Evolutionary conservation across 306 rosid species (phyloP).

Genomic region (Ziziphus jujuba): DNA sequence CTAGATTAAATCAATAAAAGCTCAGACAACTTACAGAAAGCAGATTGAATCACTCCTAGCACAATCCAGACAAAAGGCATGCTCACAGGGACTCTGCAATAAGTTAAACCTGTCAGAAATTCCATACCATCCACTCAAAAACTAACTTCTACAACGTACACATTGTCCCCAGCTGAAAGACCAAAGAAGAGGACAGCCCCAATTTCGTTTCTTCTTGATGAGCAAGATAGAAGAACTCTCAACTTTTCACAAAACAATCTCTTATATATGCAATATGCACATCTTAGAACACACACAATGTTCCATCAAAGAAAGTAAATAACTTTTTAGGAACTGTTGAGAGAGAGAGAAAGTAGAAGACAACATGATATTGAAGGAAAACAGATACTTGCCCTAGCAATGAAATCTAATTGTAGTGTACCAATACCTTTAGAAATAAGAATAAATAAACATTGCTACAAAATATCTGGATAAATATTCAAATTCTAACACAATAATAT

Average conservation of each 20-base stretch:
- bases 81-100: constrained; percentile 99
- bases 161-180: neutral
- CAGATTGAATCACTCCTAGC: constrained; percentile 92
- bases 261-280: neutral
- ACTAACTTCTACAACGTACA: constrained; percentile 15
- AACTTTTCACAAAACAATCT: neutral
- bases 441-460: too few species aligned
- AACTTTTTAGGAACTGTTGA: neutral
- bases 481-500: too few species aligned
- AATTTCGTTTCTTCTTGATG: too few species aligned
- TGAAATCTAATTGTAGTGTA: too few species aligned
- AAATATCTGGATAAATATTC: too few species aligned
- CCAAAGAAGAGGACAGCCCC: neutral
- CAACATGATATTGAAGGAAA: neutral
- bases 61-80: constrained; percentile 95
- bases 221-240: neutral
- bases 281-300: neutral
- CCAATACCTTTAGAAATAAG: too few species aligned
- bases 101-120: constrained; percentile 26
- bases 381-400: too few species aligned
- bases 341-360: constrained; percentile 8
- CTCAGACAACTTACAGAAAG: constrained; percentile 69
- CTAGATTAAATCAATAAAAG: neutral
- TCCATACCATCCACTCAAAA: constrained; percentile 16
- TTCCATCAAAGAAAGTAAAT: neutral